Evolutionary conservation across 2,329 filamentous ascomycete species (phyloP), one percentile per base, ranked within the genome.

Genomic region (Colletotrichum karsti): DNA sequence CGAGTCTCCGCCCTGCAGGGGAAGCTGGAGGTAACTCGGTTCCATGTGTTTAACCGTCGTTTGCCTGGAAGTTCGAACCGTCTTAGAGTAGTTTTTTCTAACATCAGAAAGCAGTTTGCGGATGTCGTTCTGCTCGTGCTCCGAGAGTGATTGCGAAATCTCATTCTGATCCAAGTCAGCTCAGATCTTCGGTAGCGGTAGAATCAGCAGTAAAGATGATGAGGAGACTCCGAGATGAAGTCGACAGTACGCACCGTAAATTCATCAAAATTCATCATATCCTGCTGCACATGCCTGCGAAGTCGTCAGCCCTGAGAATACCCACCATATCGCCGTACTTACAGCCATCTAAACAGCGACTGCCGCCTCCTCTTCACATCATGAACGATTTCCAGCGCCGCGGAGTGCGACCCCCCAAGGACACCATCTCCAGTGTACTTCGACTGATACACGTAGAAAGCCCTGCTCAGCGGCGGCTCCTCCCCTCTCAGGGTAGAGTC

Each of bases 341-440:
- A 81, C 77, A 84, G 76, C 81, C 82, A 84, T 70, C 77, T 77
- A 50, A 82, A 84, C 0, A 84, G 69, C 8, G 80, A 75, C 12
- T 78, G 74, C 4, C 72, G 74, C 30, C 74, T 74, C 5, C 71
- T 74, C 50, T 73, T 75, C 4, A 74, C 61, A 20, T 80, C 78
- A 26, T 81, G 76, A 0, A 82, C 70, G 10, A 78, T 71, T 2
- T 77, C 81, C 51, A 83, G 67, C 22, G 74, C 74, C 1, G 75
- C 77, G 5, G 73, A 73, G 60, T 83, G 81, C 6, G 70, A 73
- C 12, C 79, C 80, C 6, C 78, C 77, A 13, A 77, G 73, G 28
- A 80, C 75, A 24, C 76, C 78, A 54, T 78, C 77, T 0, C 81
- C 81, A 1, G 78, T 79, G 44, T 83, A 83, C 7, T 72, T 69